Conservation (phyloP, 139 green algal genomes). For the Tetradesmus lagerheimii region DNA sequence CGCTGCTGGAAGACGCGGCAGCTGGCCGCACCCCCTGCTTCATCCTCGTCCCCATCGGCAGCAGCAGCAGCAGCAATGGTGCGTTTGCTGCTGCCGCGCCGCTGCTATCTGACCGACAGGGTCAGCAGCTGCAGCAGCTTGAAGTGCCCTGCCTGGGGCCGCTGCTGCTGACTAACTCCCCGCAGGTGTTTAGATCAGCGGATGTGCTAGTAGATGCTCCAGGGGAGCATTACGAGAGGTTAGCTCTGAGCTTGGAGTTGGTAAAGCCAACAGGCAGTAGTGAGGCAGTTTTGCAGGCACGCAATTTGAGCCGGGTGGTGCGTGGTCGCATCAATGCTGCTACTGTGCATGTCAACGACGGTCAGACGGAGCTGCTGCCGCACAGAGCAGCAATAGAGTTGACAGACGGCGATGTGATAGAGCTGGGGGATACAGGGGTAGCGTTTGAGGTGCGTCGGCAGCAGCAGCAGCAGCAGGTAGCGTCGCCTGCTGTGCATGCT, state of each 20-base stretch:
- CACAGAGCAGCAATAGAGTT: conserved; percentile 18
- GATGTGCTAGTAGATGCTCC: not conserved
- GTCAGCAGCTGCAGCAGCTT: conserved; percentile 7
- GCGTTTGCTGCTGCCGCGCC: not conserved
- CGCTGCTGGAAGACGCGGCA: conserved; percentile 29
- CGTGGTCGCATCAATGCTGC: conserved; percentile 23
- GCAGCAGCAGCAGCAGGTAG: not conserved
- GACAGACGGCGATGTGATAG: not conserved
- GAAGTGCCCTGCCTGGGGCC: not conserved
- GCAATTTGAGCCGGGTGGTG: conserved; percentile 37
- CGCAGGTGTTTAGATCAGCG: not conserved
- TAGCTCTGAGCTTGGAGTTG: conserved; percentile 47
- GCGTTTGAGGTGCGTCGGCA: not conserved
- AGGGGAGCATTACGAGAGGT: not conserved
- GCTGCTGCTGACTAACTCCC: conserved; percentile 23
- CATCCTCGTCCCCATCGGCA: not conserved
- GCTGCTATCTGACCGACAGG: not conserved
- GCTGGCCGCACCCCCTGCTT: not conserved
- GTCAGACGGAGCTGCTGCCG: not conserved
- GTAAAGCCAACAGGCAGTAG: conserved; percentile 34
- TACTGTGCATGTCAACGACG: conserved; percentile 11
- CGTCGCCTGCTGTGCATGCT: not conserved
- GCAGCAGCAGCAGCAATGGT: not conserved
- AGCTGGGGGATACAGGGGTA: conserved; percentile 4
- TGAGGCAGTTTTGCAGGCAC: conserved; percentile 36